Percentiles rank a stretch among this genome's conserved stretches.
phyloP scores from a whole-genome alignment of 2,329 filamentous ascomycete species.

The Verticillium dahliae region DNA sequence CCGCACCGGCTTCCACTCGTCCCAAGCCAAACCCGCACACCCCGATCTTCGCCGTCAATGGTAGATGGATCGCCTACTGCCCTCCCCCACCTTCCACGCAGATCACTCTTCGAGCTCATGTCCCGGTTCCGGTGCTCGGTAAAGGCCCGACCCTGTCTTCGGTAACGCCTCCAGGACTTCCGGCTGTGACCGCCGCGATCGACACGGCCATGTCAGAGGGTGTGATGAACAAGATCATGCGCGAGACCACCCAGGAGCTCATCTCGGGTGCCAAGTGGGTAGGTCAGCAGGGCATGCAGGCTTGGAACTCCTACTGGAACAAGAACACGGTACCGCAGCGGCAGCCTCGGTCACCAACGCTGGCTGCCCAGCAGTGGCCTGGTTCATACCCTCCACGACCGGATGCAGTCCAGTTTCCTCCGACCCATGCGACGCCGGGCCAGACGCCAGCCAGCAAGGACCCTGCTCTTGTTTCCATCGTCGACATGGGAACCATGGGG shows the following conservation, averaged over 20 bases:
- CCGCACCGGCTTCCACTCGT: slow-evolving; percentile 19
- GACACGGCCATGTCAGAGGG: slow-evolving; percentile 68
- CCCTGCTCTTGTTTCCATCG: slow-evolving; percentile 66
- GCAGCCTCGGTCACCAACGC: slow-evolving; percentile 35
- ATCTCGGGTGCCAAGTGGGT: slow-evolving; percentile 71
- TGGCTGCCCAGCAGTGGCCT: slow-evolving; percentile 40
- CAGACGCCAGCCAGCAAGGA: slow-evolving; percentile 52
- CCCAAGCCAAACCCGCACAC: slow-evolving; percentile 42
- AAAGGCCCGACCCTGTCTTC: slow-evolving; percentile 51
- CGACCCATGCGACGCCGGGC: slow-evolving; percentile 62
- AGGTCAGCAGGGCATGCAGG: slow-evolving; percentile 68
- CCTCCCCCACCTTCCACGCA: slow-evolving; percentile 67
- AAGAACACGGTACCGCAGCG: slow-evolving; percentile 36
- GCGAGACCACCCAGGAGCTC: slow-evolving; percentile 72
- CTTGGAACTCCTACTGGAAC: slow-evolving; percentile 79
- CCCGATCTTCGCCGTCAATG: slow-evolving; percentile 62
- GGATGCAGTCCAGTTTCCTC: slow-evolving; percentile 58
- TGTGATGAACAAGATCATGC: slow-evolving; percentile 68
- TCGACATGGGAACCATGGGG: slow-evolving; percentile 60
- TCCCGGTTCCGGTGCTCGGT: slow-evolving; percentile 48
- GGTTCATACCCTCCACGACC: slow-evolving; percentile 34
- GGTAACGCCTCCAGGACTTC: slow-evolving; percentile 63
- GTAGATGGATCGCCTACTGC: slow-evolving; percentile 72
- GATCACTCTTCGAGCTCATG: slow-evolving; percentile 60
- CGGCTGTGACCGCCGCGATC: slow-evolving; percentile 58